These are phyloP conservation scores for Aspergillus unguis DNA, from an alignment of 2,329 filamentous ascomycete genomes.

Conservation along the genomic window DNA sequence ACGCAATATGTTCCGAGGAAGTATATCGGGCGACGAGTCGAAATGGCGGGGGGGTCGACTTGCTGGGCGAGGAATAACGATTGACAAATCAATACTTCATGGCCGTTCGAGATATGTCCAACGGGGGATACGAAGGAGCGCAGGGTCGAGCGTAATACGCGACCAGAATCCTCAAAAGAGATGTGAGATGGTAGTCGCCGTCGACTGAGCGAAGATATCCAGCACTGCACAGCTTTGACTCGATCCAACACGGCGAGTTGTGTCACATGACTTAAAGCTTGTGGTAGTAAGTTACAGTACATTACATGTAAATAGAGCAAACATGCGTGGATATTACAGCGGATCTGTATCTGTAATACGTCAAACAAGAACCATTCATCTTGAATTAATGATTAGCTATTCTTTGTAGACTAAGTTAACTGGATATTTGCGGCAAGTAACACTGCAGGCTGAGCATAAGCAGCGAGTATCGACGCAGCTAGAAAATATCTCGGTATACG, in stretches of 20 bases:
- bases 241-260: constrained; percentile 6
- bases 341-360: too few species aligned
- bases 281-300: too few species aligned
- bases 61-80: constrained; percentile 4
- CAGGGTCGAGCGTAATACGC: background rate
- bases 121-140: constrained; percentile 1
- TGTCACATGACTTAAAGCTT: constrained; percentile 15
- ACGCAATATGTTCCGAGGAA: background rate
- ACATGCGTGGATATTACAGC: too few species aligned
- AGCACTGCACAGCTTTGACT: constrained; percentile 6
- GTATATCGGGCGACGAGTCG: background rate
- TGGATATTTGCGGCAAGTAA: too few species aligned
- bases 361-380: too few species aligned
- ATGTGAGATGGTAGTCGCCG: background rate
- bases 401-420: too few species aligned
- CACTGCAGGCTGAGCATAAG: too few species aligned
- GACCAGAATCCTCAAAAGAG: constrained; percentile 4
- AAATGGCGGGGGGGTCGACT: background rate
- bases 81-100: constrained; percentile 12
- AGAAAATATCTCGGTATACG: too few species aligned
- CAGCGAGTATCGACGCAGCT: too few species aligned
- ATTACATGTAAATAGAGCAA: too few species aligned
- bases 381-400: too few species aligned
- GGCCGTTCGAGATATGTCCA: constrained; percentile 3
- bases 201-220: constrained; percentile 6